Base-by-base conservation (phyloP, 2,329 filamentous ascomycete species). In the Nemania serpens region DNA sequence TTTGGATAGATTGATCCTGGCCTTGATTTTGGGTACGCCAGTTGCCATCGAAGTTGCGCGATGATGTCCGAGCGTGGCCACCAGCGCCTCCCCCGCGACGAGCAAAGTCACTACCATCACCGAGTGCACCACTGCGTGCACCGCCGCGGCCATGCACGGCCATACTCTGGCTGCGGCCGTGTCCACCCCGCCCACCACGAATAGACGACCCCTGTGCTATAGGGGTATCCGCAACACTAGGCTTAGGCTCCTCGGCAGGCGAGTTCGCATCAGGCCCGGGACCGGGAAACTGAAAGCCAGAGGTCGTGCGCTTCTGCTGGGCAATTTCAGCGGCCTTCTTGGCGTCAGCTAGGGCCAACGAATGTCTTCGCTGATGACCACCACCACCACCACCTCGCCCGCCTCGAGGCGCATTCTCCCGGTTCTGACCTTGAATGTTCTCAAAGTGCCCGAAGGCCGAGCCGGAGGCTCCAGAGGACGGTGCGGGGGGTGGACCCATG, bases 301-400 rank as follows among this genome's bases (percentile, higher is more conserved):
- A 93, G 63, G 93, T 93, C 57, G 94, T 96, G 76, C 93, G 86
- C 80, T 97, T 97, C 82, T 97, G 94, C 79, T 99, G 95, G 50
- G 95, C 95, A 66, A 97, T 79, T 76, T 99, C 95, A 59, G 95
- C 95, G 49, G 95, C 95, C 81, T 97, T 98, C 80, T 97, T 98
- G 51, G 95, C 95, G 77, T 99, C 95, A 39, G 93, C 91, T 66
- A 99, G 82, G 65, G 93, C 95, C 66, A 99, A 83, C 18, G 95
- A 99, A 79, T 99, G 95, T 77, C 95, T 89, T 74, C 95, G 88
- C 76, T 96, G 90, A 75, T 99, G 95, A 63, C 94, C 94, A 64
- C 87, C 82, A 62, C 86, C 88, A 66, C 90, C 51, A 62, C 86
- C 83, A 64, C 65, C 89, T 71, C 93, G 88, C 64, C 89, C 88